Evolutionary conservation across 805 yeast genomes (phyloP), one percentile per base, ranked within the genome.

Genomic region (Cyberlindnera americana): DNA sequence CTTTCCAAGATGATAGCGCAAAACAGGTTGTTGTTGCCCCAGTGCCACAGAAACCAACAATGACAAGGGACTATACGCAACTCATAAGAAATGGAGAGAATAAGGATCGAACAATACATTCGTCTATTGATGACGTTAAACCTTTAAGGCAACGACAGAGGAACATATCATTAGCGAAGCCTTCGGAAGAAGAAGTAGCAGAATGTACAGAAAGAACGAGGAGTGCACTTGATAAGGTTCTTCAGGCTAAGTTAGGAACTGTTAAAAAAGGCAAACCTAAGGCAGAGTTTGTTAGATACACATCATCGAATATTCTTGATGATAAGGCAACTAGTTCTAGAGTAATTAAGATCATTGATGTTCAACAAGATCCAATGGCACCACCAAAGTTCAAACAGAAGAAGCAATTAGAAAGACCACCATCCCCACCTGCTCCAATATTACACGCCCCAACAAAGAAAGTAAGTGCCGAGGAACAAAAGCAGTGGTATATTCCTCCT

Each of bases 401-500:
- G 39, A 77, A 88, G 26, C 81, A 83, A 46, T 78, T 84, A 22
- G 83, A 93, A 5, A 79, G 77, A 28, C 72, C 81, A 0, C 81
- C 85, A 1, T 73, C 83, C 0, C 77, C 87, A 1, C 95, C 95
- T 0, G 76, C 87, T 0, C 70, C 88, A 31, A 78, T 85, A n/a
- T 67, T 77, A 22, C 60, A 73, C n/a, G 70, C 78, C 6, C 77
- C 76, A 4, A 38, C 50, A 28, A 44, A 49, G 17, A 66, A 72
- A 52, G 59, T 83, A 15, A 75, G 89, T 0, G 75, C 77, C 19
- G 86, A 82, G 49, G 95, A 89, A 38, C 84, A 79, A 47, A 77
- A 75, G 19, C 72, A 76, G 45, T 91, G 97, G 96, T 72, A 73
- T 34, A 88, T 93, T 22, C 98, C 98, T 0, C 81, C 95, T 0